Conservation (phyloP, 208 protist species). For the Acanthamoeba castellanii region DNA sequence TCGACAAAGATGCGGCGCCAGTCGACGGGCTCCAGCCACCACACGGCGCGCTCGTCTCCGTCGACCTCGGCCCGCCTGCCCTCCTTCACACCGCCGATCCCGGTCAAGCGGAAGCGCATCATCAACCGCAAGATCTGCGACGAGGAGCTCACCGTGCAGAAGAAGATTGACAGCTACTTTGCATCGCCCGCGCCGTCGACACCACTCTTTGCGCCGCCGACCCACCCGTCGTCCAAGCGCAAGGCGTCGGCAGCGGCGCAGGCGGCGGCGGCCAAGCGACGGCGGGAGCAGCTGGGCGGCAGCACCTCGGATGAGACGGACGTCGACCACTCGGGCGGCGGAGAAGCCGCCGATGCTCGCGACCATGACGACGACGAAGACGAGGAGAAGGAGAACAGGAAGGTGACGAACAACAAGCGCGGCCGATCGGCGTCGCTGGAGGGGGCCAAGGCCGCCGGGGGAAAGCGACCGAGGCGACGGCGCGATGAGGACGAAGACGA, state of each 20-base stretch:
- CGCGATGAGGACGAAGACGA: not conserved
- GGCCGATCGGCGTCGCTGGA: not conserved
- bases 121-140: slow-evolving; percentile 65
- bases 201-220: not conserved
- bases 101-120: slow-evolving; percentile 36
- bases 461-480: not conserved
- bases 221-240: slow-evolving; percentile 17
- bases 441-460: not conserved
- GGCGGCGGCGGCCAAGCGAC: not conserved
- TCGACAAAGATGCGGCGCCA: not conserved
- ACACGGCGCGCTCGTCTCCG: not conserved
- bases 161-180: slow-evolving; percentile 32
- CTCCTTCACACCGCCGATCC: slow-evolving; percentile 35
- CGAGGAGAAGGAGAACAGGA: not conserved
- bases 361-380: not conserved
- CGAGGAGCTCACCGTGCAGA: slow-evolving; percentile 45
- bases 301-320: not conserved
- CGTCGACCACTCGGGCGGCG: too few species aligned
- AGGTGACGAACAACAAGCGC: not conserved
- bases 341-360: not conserved
- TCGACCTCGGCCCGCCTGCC: not conserved
- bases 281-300: not conserved
- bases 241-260: not conserved
- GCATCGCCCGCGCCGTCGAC: not conserved
- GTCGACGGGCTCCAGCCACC: slow-evolving; percentile 26